Conservation (phyloP, 1,284 basidiomycete species). For the Austroboletus niveus region DNA sequence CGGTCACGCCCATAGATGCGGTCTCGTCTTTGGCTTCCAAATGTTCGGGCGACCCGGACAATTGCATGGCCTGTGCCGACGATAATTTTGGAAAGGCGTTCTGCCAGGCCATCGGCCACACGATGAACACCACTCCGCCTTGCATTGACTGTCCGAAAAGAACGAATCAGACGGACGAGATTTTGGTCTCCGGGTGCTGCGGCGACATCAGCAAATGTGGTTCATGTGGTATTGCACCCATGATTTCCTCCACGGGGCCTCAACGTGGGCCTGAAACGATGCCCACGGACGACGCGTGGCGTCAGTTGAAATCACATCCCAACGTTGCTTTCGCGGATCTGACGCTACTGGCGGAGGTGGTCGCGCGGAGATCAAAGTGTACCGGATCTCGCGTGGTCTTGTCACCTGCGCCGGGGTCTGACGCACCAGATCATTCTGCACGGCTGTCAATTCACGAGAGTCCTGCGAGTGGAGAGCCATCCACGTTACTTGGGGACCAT, state of each 20-base stretch:
- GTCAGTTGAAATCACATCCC: slow-evolving; percentile 83
- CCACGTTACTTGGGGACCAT: slow-evolving; percentile 50
- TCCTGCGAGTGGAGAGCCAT: slow-evolving; percentile 24
- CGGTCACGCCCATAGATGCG: slow-evolving; percentile 37
- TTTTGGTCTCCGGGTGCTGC: slow-evolving; percentile 32
- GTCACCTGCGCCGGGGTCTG: slow-evolving; percentile 53
- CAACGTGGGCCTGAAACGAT: slow-evolving; percentile 52
- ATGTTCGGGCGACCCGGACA: slow-evolving; percentile 60
- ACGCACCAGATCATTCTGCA: slow-evolving; percentile 43
- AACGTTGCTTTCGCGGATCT: slow-evolving; percentile 83
- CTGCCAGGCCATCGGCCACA: slow-evolving; percentile 70
- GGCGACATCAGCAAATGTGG: slow-evolving; percentile 32
- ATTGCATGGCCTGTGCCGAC: slow-evolving; percentile 77
- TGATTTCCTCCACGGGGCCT: slow-evolving; percentile 25
- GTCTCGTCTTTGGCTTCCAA: slow-evolving; percentile 17
- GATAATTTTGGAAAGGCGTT: slow-evolving; percentile 86
- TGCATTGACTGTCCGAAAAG: slow-evolving; percentile 55
- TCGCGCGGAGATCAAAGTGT: slow-evolving; percentile 79
- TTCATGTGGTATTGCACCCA: slow-evolving; percentile 35
- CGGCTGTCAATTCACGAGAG: slow-evolving; percentile 14
- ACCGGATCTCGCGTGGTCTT: slow-evolving; percentile 69
- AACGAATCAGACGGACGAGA: slow-evolving; percentile 22
- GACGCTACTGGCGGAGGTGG: slow-evolving; percentile 81
- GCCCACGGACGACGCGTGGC: slow-evolving; percentile 83
- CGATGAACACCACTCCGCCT: slow-evolving; percentile 45